Evolutionary conservation across 2,329 filamentous ascomycete genomes (phyloP), one percentile per base, ranked within the genome.

Genomic region (Exophiala spinifera): DNA sequence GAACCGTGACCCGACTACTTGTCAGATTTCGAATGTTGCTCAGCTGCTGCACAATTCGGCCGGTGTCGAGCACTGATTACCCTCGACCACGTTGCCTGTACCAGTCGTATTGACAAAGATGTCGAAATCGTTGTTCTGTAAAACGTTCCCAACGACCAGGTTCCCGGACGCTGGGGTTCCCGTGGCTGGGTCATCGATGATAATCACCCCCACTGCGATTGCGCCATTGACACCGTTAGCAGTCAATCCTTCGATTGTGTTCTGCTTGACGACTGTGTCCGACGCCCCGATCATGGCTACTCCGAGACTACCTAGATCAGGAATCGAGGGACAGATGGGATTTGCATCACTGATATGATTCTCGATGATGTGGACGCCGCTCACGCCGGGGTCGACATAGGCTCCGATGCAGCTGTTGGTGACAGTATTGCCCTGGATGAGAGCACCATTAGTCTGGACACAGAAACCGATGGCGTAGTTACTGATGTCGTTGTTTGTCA

Each of bases 401-500:
- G 46, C 55, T 8, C 51, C 55, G 20, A 34, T 39, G 42, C 57
- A 60, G 44, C 47, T 46, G 19, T 55, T 51, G 11, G 37, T 40
- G 39, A 58, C 49, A 14, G 50, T 36, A 46, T 60, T 60, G 34
- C 33, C 33, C 21, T 13, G 17, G 15, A 58, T 33, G 34, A 51
- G 21, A 13, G 57, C 55, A 20, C 39, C 48, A 20, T 44, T 40
- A 21, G 57, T 60, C 28, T 60, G 57, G 10, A 55, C 34, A 37
- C 57, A 60, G 20, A 60, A 55, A n/a, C 55, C 57, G 1, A 60
- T 37, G 1, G 28, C 14, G 40, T 57, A 57, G 49, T 47, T 51
- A 10, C 20, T 34, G 48, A 60, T 42, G 13, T 50, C 28, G 49
- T 60, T 60, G 23, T 53, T 48, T 3, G 46, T 43, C 25, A 53